A percentile compares a stretch with the other conserved stretches of the same genome.
Evolutionary conservation across 768 basidiomycete genomes (phyloP).

Genomic region (Hortiboletus campestris): DNA sequence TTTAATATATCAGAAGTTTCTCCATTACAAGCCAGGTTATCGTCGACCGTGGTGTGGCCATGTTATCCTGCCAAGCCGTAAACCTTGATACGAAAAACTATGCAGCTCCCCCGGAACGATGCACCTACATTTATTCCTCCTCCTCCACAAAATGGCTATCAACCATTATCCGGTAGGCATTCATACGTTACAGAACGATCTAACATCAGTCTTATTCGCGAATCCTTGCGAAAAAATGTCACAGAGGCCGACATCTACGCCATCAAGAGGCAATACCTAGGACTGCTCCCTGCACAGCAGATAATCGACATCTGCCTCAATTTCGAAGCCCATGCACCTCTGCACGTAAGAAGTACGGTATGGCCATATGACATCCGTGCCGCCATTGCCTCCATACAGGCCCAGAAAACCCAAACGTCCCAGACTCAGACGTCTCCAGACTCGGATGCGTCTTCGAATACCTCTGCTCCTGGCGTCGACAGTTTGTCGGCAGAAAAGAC

Average conservation of each 20-base stretch:
- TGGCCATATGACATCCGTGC: constrained; percentile 72
- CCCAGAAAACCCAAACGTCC: constrained; percentile 23
- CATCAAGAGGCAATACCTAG: constrained; percentile 71
- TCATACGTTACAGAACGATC: constrained; percentile 22
- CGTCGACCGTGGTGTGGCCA: background rate
- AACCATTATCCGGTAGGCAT: constrained; percentile 36
- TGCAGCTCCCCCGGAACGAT: constrained; percentile 64
- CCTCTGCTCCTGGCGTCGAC: constrained; percentile 13
- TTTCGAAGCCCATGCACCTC: constrained; percentile 66
- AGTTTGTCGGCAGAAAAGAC: constrained; percentile 14
- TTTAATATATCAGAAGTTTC: background rate
- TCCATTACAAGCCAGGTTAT: constrained; percentile 4
- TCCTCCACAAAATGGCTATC: constrained; percentile 36
- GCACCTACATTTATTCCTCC: constrained; percentile 41
- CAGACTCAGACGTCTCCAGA: constrained; percentile 18
- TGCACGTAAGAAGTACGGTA: constrained; percentile 60
- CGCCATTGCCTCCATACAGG: constrained; percentile 55
- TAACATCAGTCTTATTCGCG: constrained; percentile 11
- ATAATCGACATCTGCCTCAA: constrained; percentile 78
- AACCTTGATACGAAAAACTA: constrained; percentile 73
- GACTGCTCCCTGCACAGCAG: constrained; percentile 63
- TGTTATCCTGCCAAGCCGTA: constrained; percentile 24
- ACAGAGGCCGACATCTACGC: constrained; percentile 48
- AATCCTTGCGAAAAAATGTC: constrained; percentile 29
- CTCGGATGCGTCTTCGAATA: constrained; percentile 8